Evolutionary conservation across 106 monocot species (phyloP), one percentile per base, ranked within the genome.

Genomic region (Dendrobium huoshanense): DNA sequence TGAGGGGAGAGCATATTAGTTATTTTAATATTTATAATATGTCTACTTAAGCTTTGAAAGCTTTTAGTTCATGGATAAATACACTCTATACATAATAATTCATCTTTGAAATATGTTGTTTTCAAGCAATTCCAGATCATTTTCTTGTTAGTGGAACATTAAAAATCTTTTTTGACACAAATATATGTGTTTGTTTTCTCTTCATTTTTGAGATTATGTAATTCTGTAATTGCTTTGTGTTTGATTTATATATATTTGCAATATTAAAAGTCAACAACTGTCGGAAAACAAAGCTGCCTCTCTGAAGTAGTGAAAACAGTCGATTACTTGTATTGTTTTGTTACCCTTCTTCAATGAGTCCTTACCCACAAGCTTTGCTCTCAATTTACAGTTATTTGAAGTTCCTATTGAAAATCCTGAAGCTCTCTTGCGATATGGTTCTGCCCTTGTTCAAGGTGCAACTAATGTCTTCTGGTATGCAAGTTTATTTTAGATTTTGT

Each of bases 401-500:
- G 88, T 87, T 55, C 85, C 95, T 76, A 55, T 90, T 88, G 92
- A 91, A 56, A 87, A 86, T 81, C 77, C 84, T 40, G 93, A 93
- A 81, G 72, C 83, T 1, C 81, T 85, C 37, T 81, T 90, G 75
- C 85, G 99, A 80, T 99, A 93, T 85, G 93, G 95, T 78, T 99
- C 99, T 82, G 99, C 95, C 74, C 95, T 99, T 83, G 93, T 99
- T 85, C 99, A 93, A 87, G 99, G 99, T 78, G 92, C 99, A 77
- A 86, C 86, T 18, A 90, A 99, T 93, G 86, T 99, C 67, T 99
- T 99, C 82, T 99, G 99, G 99, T 99, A 95, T 80, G 89, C 49
- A 47, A 47, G 2, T 76, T 49, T 51, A 70, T 43, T 41, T 43
- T 43, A 76, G 0, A n/a, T 49, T 76, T 49, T 76, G 49, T 27